Conservation (phyloP, 768 basidiomycete genomes). For the Lentinus tigrinus region DNA sequence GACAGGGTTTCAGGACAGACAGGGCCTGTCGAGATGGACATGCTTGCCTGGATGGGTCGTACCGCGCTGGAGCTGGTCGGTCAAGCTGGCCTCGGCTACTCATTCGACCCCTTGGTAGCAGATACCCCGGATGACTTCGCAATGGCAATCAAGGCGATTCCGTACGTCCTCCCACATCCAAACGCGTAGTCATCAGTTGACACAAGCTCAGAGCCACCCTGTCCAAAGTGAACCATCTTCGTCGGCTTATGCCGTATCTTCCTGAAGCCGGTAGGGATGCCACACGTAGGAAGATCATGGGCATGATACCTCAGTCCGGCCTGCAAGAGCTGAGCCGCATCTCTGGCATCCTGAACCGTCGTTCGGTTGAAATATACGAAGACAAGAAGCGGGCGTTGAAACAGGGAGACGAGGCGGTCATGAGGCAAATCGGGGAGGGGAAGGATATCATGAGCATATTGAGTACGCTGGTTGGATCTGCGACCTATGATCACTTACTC, state of each 20-base stretch:
- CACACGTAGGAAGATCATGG: neutral
- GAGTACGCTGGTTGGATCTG: neutral
- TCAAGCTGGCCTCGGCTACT: slow-evolving; percentile 43
- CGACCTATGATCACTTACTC: neutral
- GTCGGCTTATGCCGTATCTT: too few species aligned
- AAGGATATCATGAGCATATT: slow-evolving; percentile 29
- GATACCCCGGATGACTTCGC: slow-evolving; percentile 20
- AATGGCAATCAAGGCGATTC: slow-evolving; percentile 21
- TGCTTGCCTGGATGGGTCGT: slow-evolving; percentile 25
- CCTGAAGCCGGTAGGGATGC: too few species aligned
- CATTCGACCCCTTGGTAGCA: slow-evolving; percentile 36
- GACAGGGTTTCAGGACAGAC: neutral
- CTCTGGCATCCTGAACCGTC: slow-evolving; percentile 5
- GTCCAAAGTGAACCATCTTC: too few species aligned
- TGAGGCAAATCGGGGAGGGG: slow-evolving; percentile 2
- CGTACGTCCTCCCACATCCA: slow-evolving; percentile 20
- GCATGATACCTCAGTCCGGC: slow-evolving; percentile 5
- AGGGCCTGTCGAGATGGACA: slow-evolving; percentile 18
- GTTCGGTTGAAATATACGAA: slow-evolving; percentile 13
- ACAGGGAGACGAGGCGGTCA: slow-evolving; percentile 18
- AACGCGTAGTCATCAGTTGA: neutral
- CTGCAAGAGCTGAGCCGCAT: slow-evolving; percentile 9
- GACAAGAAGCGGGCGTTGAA: slow-evolving; percentile 18
- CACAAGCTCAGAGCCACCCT: too few species aligned
- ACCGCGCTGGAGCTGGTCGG: slow-evolving; percentile 38